A percentile compares a stretch with the other conserved stretches of the same genome.
phyloP scores from a whole-genome alignment of 768 basidiomycete species.

The Amanita rubescens region DNA sequence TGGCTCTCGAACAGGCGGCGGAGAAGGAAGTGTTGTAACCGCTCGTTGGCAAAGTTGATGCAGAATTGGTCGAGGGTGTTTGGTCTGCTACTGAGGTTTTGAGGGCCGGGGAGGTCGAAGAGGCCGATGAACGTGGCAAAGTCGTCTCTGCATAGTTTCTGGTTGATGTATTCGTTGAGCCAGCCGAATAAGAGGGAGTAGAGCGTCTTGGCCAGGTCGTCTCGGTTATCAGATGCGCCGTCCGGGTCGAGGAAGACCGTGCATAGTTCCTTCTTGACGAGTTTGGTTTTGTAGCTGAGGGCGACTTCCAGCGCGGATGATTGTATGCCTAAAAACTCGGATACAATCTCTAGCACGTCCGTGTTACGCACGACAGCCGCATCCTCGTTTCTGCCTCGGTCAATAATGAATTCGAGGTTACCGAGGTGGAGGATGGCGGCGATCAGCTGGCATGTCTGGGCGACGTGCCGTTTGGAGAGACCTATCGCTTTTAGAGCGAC shows the following conservation, averaged over 20 bases:
- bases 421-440: slow-evolving; percentile 96
- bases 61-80: slow-evolving; percentile 97
- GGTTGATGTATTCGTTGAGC: slow-evolving; percentile 95
- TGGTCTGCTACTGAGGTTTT: slow-evolving; percentile 79
- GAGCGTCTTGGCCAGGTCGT: slow-evolving; percentile 88
- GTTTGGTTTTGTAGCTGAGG: slow-evolving; percentile 85
- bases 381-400: slow-evolving; percentile 79
- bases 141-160: slow-evolving; percentile 89
- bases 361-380: slow-evolving; percentile 87
- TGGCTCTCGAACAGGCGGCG: slow-evolving; percentile 75
- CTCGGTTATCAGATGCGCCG: slow-evolving; percentile 86
- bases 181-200: slow-evolving; percentile 94
- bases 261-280: slow-evolving; percentile 95
- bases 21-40: slow-evolving; percentile 78
- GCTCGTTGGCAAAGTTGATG: slow-evolving; percentile 94
- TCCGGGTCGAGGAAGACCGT: slow-evolving; percentile 95
- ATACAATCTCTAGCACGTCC: slow-evolving; percentile 74
- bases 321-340: slow-evolving; percentile 87
- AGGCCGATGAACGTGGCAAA: slow-evolving; percentile 89
- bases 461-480: slow-evolving; percentile 89
- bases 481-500: slow-evolving; percentile 90
- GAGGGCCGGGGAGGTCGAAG: slow-evolving; percentile 89
- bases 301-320: slow-evolving; percentile 65
- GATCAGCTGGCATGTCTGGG: slow-evolving; percentile 89
- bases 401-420: slow-evolving; percentile 87